These are phyloP conservation scores for Fimicolochytrium jonesii DNA, from an alignment of 192 early-diverging fungal species.

Conservation along the genomic window DNA sequence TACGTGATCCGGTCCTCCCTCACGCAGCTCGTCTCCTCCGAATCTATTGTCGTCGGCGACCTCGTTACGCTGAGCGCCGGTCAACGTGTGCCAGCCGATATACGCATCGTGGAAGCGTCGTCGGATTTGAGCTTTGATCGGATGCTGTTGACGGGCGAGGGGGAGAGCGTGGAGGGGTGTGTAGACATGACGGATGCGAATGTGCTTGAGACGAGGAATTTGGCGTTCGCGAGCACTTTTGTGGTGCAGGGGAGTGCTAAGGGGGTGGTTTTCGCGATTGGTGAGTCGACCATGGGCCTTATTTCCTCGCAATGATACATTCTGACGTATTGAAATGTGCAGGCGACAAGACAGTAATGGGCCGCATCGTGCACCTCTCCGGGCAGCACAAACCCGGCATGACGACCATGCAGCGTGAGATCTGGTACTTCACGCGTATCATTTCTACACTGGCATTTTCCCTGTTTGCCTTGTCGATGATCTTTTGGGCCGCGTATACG, in stretches of 20 bases:
- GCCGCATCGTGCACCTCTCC: constrained; percentile 29
- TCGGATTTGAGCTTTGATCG: constrained; percentile 76
- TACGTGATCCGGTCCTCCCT: constrained; percentile 68
- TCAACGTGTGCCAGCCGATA: constrained; percentile 74
- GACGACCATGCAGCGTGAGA: constrained; percentile 60
- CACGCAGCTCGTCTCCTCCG: constrained; percentile 40
- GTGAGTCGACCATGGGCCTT: constrained; percentile 8
- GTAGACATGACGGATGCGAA: constrained; percentile 64
- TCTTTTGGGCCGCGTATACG: background rate
- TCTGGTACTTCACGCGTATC: constrained; percentile 64
- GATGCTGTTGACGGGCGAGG: constrained; percentile 73
- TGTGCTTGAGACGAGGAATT: constrained; percentile 74
- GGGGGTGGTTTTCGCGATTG: constrained; percentile 65
- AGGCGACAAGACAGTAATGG: background rate
- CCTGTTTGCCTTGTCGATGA: constrained; percentile 24
- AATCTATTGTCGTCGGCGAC: constrained; percentile 70
- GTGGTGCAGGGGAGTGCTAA: constrained; percentile 68
- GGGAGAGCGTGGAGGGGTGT: constrained; percentile 60
- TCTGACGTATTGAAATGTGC: no score
- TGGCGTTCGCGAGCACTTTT: constrained; percentile 71
- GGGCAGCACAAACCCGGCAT: constrained; percentile 17
- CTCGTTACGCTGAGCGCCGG: constrained; percentile 63
- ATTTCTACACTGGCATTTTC: constrained; percentile 39
- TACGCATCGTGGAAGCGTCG: constrained; percentile 59
- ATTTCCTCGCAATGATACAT: constrained; percentile 1